A percentile compares a stretch with the other conserved stretches of the same genome.
These are phyloP conservation scores for Dictyostelium discoideum DNA, from an alignment of 78 protist genomes.

Conservation along the genomic window dicty_2.7 NC_007089.4:2461501-2462000, in stretches of 20 bases:
- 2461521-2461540: background rate
- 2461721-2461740: background rate
- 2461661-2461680: no score
- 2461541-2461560: background rate
- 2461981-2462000: no score
- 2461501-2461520: background rate
- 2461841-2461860: background rate
- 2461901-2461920: no score
- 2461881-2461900: no score
- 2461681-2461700: background rate
- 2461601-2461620: background rate
- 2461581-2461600: no score
- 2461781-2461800: slow-evolving; percentile 30
- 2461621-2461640: background rate
- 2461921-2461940: background rate
- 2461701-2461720: background rate
- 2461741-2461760: slow-evolving; percentile 6
- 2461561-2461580: background rate
- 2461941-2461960: no score
- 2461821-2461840: slow-evolving; percentile 24
- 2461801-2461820: slow-evolving; percentile 57
- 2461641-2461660: background rate
- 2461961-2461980: no score
- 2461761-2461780: slow-evolving; percentile 45
- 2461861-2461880: background rate